phyloP scores from a whole-genome alignment of 2,329 filamentous ascomycete species.

The Apiospora kogelbergensis region DNA sequence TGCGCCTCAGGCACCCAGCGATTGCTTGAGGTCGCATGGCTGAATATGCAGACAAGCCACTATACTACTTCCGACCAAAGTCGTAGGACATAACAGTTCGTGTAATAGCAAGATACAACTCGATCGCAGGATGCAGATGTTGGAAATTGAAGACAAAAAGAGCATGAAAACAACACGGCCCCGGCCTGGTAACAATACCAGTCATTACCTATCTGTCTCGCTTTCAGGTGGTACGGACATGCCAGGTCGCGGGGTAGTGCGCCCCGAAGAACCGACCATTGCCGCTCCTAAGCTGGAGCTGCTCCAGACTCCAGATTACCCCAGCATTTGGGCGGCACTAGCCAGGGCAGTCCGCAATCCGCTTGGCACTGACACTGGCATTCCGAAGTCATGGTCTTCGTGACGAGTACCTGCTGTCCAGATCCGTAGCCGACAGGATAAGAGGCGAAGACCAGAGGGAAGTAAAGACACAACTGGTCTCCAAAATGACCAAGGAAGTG shows the following conservation, averaged over 20 bases:
- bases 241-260: neutral
- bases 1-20: conserved; percentile 36
- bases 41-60: neutral
- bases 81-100: neutral
- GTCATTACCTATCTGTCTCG: neutral
- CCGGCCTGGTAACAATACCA: neutral
- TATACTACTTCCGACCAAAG: neutral
- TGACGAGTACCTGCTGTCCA: too few species aligned
- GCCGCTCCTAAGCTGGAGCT: conserved; percentile 17
- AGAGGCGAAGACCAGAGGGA: too few species aligned
- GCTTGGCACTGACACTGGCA: too few species aligned
- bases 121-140: too few species aligned
- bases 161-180: neutral
- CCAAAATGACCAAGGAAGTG: too few species aligned
- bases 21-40: conserved; percentile 43
- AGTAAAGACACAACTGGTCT: too few species aligned
- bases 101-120: neutral
- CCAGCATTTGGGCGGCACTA: neutral
- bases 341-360: neutral
- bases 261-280: conserved; percentile 17
- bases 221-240: neutral
- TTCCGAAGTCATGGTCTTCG: too few species aligned
- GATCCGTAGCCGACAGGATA: too few species aligned
- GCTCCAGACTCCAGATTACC: conserved; percentile 9
- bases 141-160: too few species aligned